Percentiles rank a stretch among this genome's conserved stretches.
These are phyloP conservation scores for Aciculoconidium aculeatum DNA, from an alignment of 805 yeast species.

Conservation along the genomic window DNA sequence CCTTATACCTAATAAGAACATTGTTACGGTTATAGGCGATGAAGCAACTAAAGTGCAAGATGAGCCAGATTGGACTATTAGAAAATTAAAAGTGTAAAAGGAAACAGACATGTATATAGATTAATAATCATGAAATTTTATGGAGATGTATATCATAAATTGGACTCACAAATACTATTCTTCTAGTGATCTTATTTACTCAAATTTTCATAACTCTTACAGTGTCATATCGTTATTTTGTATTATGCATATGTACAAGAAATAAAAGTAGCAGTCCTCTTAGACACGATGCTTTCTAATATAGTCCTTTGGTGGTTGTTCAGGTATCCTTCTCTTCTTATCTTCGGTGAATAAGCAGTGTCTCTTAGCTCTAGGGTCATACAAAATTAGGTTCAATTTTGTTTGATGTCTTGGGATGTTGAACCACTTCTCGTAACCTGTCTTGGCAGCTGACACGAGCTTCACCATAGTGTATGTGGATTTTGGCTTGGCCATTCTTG, in stretches of 20 bases:
- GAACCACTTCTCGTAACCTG: slow-evolving; percentile 81
- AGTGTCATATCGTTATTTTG: slow-evolving; percentile 1
- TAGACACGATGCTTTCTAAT: slow-evolving; percentile 14
- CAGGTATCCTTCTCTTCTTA: slow-evolving; percentile 76
- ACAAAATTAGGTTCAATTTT: slow-evolving; percentile 60
- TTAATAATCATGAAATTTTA: background rate
- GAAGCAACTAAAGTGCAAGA: slow-evolving; percentile 15
- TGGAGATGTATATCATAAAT: background rate
- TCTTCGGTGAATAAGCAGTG: slow-evolving; percentile 88
- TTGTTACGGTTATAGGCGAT: slow-evolving; percentile 44
- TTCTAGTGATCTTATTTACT: background rate
- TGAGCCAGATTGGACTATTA: slow-evolving; percentile 14
- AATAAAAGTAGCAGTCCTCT: background rate
- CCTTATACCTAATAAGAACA: slow-evolving; percentile 28
- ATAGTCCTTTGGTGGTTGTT: slow-evolving; percentile 33
- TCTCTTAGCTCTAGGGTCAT: slow-evolving; percentile 56
- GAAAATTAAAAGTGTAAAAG: slow-evolving; percentile 9
- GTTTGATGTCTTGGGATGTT: slow-evolving; percentile 79
- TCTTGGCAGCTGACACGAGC: slow-evolving; percentile 81
- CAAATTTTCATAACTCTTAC: background rate
- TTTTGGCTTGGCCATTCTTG: slow-evolving; percentile 44
- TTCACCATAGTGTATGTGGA: slow-evolving; percentile 78
- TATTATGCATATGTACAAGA: slow-evolving; percentile 7
- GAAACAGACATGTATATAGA: slow-evolving; percentile 1
- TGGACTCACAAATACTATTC: background rate